Evolutionary conservation across 768 basidiomycete species (phyloP).

Genomic region (Russula abietina): DNA sequence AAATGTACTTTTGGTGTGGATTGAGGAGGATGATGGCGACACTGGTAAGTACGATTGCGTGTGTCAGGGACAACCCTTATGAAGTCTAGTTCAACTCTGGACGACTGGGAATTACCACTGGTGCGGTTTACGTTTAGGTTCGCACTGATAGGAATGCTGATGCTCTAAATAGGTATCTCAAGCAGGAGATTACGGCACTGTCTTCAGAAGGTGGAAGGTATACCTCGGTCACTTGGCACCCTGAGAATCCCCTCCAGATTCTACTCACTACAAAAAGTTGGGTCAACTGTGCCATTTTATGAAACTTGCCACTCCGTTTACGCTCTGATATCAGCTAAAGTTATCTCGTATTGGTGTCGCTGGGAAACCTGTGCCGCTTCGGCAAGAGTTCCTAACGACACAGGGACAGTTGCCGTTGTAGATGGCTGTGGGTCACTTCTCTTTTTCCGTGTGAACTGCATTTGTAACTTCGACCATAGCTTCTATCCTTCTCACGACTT

Average conservation of each 20-base stretch:
- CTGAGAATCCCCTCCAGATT: conserved; percentile 64
- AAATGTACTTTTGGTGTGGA: conserved; percentile 78
- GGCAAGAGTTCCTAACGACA: conserved; percentile 58
- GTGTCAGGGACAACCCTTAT: neutral
- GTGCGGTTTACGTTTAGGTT: conserved; percentile 34
- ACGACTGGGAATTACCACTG: conserved; percentile 94
- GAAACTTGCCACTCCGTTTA: neutral
- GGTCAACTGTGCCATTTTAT: conserved; percentile 26
- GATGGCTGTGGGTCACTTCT: conserved; percentile 67
- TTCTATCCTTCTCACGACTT: conserved; percentile 78
- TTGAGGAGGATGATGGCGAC: conserved; percentile 62
- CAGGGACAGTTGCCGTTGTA: conserved; percentile 81
- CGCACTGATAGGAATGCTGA: conserved; percentile 4
- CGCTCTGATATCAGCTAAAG: conserved; percentile 35
- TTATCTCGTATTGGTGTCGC: conserved; percentile 56
- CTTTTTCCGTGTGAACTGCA: neutral
- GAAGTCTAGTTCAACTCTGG: conserved; percentile 84
- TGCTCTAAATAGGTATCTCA: conserved; percentile 65
- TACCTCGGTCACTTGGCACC: conserved; percentile 79
- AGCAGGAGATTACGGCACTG: conserved; percentile 68
- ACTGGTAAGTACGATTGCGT: conserved; percentile 46
- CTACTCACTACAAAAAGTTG: conserved; percentile 62
- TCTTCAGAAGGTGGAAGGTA: conserved; percentile 45
- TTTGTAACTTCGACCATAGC: conserved; percentile 39
- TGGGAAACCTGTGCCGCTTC: conserved; percentile 75